Evolutionary conservation across 2,329 filamentous ascomycete species (phyloP), one percentile per base, ranked within the genome.

Genomic region (Fusarium stilboides): DNA sequence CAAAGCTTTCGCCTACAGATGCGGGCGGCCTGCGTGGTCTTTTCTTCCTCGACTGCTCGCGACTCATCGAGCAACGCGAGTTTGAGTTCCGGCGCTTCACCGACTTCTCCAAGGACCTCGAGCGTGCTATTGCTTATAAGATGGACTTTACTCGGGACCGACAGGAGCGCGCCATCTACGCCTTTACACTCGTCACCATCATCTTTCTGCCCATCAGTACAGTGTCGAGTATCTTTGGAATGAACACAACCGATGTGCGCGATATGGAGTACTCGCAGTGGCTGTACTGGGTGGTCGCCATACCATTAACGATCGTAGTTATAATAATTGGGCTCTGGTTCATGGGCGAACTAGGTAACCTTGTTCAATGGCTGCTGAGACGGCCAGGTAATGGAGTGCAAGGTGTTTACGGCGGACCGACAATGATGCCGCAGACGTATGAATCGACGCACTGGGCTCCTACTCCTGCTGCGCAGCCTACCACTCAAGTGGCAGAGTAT

Each of bases 211-310:
- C 84, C 1, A 77, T 86, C 8, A 80, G 80, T 50, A 77, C 82
- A 28, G 78, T 86, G 5, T 81, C 83, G 13, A 83, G 81, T 70
- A 81, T 86, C 57, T 84, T 87, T 66, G 85, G 85, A 55, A 87
- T 87, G 83, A 86, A 87, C 72, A 84, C 84, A 6, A 76, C 75
- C 49, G 85, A 86, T 68, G 77, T 87, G 6, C 80, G 84, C 26
- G 80, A 86, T 66, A 84, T 85, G 80, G 76, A 82, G n/a, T 74
- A 75, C 10, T 77, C 77, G 5, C 84, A 86, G 74, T 84, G 83
- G 81, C 70, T 82, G 5, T 87, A 85, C 74, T 87, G 85, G 85
- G 80, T 77, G 3, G 78, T 81, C 1, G 83, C 85, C 3, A 57
- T 87, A 13, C 84, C 84, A 1, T 76, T 86, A 5, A 86, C 85